Evolutionary conservation across 306 rosid genomes (phyloP).

Genomic region (Prunus mongolica): DNA sequence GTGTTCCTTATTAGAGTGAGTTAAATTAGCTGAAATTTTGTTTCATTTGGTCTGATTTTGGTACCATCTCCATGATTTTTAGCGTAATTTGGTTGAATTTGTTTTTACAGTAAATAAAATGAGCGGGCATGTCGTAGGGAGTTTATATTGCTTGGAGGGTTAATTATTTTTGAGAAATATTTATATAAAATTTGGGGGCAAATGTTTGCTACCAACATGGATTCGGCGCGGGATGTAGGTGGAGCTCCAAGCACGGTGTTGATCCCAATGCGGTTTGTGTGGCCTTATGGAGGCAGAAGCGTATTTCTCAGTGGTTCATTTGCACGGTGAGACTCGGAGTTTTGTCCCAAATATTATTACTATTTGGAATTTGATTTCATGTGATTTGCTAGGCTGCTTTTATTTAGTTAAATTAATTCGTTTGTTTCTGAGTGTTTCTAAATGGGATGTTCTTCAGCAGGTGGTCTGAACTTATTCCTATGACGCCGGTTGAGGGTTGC

Average conservation of each 20-base stretch:
- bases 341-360: not conserved
- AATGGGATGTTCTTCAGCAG: slow-evolving; percentile 33
- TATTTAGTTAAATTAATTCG: slow-evolving; percentile 4
- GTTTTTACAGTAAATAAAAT: slow-evolving; percentile 22
- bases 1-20: slow-evolving; percentile 2
- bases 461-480: slow-evolving; percentile 92
- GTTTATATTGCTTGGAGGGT: slow-evolving; percentile 36
- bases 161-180: slow-evolving; percentile 19
- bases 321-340: slow-evolving; percentile 46
- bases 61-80: slow-evolving; percentile 23
- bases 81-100: slow-evolving; percentile 39
- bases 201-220: slow-evolving; percentile 71
- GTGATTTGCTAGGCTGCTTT: slow-evolving; percentile 1
- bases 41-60: slow-evolving; percentile 6
- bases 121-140: slow-evolving; percentile 33
- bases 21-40: slow-evolving; percentile 16
- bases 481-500: slow-evolving; percentile 91
- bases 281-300: slow-evolving; percentile 90
- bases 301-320: slow-evolving; percentile 89
- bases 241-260: slow-evolving; percentile 60
- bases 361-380: not conserved
- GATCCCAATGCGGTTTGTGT: slow-evolving; percentile 85
- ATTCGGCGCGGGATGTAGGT: slow-evolving; percentile 48
- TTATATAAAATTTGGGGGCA: slow-evolving; percentile 14
- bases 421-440: slow-evolving; percentile 6